Conservation (phyloP, 2,329 filamentous ascomycete species). For the Penicillium hesseltinei region DNA sequence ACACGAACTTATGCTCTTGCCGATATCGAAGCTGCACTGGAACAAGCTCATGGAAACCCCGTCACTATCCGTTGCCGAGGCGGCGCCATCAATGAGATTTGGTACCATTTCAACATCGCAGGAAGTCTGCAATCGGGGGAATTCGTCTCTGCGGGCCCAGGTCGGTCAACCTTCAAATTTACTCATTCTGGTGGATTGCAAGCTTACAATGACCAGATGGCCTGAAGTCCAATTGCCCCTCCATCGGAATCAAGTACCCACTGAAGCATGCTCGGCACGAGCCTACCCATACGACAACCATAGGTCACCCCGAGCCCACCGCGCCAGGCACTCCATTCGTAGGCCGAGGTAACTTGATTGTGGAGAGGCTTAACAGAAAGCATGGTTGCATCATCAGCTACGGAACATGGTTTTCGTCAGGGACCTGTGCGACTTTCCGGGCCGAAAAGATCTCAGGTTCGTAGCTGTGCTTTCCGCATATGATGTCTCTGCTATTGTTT, state of each 20-base stretch:
- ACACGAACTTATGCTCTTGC: slow-evolving; percentile 58
- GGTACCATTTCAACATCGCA: slow-evolving; percentile 63
- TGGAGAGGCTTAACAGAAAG: slow-evolving; percentile 37
- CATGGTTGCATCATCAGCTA: slow-evolving; percentile 65
- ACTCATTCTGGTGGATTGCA: neutral
- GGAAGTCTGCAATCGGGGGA: slow-evolving; percentile 43
- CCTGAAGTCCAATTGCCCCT: slow-evolving; percentile 62
- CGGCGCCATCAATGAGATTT: slow-evolving; percentile 53
- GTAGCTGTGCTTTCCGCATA: slow-evolving; percentile 5
- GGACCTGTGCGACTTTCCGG: slow-evolving; percentile 63
- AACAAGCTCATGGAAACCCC: slow-evolving; percentile 52
- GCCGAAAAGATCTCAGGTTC: slow-evolving; percentile 30
- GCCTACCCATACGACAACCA: slow-evolving; percentile 39
- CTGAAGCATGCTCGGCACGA: slow-evolving; percentile 52
- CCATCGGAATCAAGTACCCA: slow-evolving; percentile 61
- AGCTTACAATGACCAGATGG: slow-evolving; percentile 44
- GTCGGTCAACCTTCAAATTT: slow-evolving; percentile 20
- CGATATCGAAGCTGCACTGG: slow-evolving; percentile 60
- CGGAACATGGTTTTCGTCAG: slow-evolving; percentile 66
- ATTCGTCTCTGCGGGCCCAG: slow-evolving; percentile 36
- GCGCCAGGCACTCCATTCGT: slow-evolving; percentile 46
- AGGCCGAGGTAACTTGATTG: slow-evolving; percentile 62
- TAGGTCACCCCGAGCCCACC: slow-evolving; percentile 30
- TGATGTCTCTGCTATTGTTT: neutral
- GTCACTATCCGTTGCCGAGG: slow-evolving; percentile 59